Evolutionary conservation across 192 early-diverging fungal species (phyloP).

Genomic region (Podila epicladia): DNA sequence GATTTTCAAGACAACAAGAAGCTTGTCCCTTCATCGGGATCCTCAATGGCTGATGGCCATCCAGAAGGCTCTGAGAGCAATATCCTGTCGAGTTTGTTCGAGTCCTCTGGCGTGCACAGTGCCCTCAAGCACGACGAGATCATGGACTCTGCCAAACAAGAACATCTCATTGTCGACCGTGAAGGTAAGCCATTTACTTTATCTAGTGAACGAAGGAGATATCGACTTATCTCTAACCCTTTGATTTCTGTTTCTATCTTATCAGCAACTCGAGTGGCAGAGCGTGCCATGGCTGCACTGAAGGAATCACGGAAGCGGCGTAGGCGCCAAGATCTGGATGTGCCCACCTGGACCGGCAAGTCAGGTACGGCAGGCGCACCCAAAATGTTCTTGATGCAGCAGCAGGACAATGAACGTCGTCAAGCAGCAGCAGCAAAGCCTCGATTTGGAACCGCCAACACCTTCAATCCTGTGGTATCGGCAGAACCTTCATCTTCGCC

Average conservation of each 20-base stretch:
- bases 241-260: background rate
- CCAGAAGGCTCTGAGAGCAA: constrained; percentile 55
- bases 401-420: constrained; percentile 30
- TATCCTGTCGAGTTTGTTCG: constrained; percentile 84
- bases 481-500: constrained; percentile 4
- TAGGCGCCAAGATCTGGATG: constrained; percentile 67
- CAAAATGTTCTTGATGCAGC: constrained; percentile 35
- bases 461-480: constrained; percentile 26
- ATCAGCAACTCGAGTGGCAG: constrained; percentile 79
- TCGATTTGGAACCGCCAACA: constrained; percentile 42
- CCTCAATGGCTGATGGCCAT: background rate
- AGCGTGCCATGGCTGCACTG: constrained; percentile 80
- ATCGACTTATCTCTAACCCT: background rate
- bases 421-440: constrained; percentile 21
- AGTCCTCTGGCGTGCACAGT: constrained; percentile 86
- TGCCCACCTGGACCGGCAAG: constrained; percentile 93
- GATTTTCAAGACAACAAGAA: constrained; percentile 4
- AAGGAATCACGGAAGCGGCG: constrained; percentile 74
- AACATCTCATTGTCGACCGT: constrained; percentile 72
- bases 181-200: constrained; percentile 58
- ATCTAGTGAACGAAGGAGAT: background rate
- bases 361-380: constrained; percentile 70
- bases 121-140: constrained; percentile 94
- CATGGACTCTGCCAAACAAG: constrained; percentile 71
- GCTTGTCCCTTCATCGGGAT: background rate